Conservation (phyloP, 192 early-diverging fungal genomes). For the Backusella tuberculispora region DNA sequence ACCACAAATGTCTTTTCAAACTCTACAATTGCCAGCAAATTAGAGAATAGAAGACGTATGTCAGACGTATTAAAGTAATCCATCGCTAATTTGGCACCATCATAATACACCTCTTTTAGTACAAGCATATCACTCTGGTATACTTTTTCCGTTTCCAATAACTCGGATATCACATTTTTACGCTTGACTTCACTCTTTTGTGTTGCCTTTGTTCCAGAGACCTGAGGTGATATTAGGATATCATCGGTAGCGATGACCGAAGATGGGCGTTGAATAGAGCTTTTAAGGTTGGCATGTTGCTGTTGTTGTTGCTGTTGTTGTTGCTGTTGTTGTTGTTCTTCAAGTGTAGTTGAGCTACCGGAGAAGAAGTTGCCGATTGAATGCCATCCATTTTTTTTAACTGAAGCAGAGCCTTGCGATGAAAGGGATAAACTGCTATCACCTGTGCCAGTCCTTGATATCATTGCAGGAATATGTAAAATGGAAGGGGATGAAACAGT, state of each 20-base stretch:
- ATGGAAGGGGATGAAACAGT: not conserved
- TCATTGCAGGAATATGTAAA: not conserved
- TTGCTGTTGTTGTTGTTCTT: not conserved
- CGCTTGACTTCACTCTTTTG: not conserved
- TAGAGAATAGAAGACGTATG: conserved; percentile 72
- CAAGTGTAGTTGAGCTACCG: not conserved
- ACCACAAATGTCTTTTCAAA: conserved; percentile 64
- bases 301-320: not conserved
- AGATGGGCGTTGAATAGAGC: not conserved
- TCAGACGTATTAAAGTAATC: conserved; percentile 44
- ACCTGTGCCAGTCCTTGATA: conserved; percentile 14
- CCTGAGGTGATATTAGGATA: conserved; percentile 4
- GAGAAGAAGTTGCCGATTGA: conserved; percentile 5
- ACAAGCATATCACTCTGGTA: conserved; percentile 76
- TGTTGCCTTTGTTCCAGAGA: conserved; percentile 8
- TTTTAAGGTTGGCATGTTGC: not conserved
- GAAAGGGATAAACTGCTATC: conserved; percentile 9
- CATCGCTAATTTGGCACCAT: conserved; percentile 31
- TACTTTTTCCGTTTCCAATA: conserved; percentile 72
- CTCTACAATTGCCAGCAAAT: conserved; percentile 73
- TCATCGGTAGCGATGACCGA: not conserved
- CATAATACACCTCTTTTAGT: conserved; percentile 69
- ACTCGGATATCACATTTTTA: conserved; percentile 76
- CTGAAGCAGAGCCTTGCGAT: conserved; percentile 2
- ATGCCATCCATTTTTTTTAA: conserved; percentile 11